phyloP scores from a whole-genome alignment of 306 rosid species.

The Gillenia trifoliata region DNA sequence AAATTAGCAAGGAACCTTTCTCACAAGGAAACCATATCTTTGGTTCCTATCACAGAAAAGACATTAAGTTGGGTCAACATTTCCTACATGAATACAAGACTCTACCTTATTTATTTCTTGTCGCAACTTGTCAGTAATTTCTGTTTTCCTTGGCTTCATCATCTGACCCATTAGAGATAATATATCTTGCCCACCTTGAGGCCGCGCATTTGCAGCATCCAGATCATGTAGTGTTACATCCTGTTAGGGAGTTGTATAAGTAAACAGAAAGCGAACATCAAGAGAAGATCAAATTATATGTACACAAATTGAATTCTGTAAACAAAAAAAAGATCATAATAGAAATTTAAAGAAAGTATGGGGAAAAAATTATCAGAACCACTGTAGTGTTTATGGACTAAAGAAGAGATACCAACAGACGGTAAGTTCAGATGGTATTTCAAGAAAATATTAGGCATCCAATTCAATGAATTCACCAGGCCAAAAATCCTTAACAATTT shows the following conservation, averaged over 20 bases:
- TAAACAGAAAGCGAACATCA: conserved; percentile 11
- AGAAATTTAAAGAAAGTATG: background rate
- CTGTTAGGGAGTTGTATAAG: conserved; percentile 24
- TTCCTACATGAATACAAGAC: background rate
- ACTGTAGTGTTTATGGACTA: background rate
- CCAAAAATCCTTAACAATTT: background rate
- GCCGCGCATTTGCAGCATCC: conserved; percentile 88
- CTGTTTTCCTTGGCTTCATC: conserved; percentile 98
- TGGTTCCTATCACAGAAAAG: background rate
- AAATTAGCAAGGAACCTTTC: background rate
- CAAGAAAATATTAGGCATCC: background rate
- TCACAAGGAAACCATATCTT: background rate
- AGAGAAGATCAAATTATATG: conserved; percentile 6
- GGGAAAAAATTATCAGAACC: background rate
- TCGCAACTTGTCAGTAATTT: conserved; percentile 88
- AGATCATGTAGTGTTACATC: conserved; percentile 92
- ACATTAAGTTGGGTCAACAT: background rate
- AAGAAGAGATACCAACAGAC: background rate
- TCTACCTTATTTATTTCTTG: conserved; percentile 88
- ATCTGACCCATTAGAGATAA: conserved; percentile 97
- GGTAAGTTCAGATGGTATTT: conserved; percentile 3
- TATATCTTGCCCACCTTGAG: conserved; percentile 98
- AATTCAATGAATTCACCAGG: background rate
- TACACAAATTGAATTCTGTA: background rate
- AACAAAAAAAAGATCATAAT: background rate